Percentiles rank a stretch among this genome's conserved stretches.
These are phyloP conservation scores for Phytophthora podocarpi DNA, from an alignment of 352 stramenopile genomes.

Conservation along the genomic window DNA sequence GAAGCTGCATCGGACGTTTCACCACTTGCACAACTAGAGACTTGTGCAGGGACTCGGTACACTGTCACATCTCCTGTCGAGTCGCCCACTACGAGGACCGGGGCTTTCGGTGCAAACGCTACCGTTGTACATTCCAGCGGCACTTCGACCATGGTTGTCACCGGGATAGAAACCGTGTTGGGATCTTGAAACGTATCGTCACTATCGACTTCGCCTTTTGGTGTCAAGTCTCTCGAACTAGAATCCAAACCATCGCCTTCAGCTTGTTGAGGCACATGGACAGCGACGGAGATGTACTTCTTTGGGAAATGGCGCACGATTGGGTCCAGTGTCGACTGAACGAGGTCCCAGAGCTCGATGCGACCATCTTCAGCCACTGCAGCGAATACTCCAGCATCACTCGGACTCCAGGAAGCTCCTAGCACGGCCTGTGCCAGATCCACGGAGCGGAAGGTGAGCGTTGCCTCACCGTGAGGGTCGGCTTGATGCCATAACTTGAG, in stretches of 20 bases:
- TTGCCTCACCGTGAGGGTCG: slow-evolving; percentile 46
- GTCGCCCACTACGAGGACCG: slow-evolving; percentile 79
- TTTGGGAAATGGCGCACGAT: slow-evolving; percentile 80
- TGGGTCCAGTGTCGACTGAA: slow-evolving; percentile 82
- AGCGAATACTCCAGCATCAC: slow-evolving; percentile 83
- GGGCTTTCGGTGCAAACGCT: slow-evolving; percentile 69
- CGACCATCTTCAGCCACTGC: slow-evolving; percentile 89
- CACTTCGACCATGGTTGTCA: slow-evolving; percentile 40
- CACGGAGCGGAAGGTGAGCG: slow-evolving; percentile 75
- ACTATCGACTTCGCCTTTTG: slow-evolving; percentile 8
- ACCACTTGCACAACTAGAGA: slow-evolving; percentile 24
- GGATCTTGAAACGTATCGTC: slow-evolving; percentile 11
- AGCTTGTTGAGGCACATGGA: slow-evolving; percentile 1
- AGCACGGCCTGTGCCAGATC: slow-evolving; percentile 84
- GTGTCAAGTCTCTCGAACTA: slow-evolving; percentile 20
- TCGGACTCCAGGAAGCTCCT: slow-evolving; percentile 88
- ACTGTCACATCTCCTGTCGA: slow-evolving; percentile 77
- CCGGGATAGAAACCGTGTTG: slow-evolving; percentile 1
- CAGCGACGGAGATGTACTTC: slow-evolving; percentile 38
- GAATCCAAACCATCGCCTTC: slow-evolving; percentile 5
- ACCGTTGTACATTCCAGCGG: slow-evolving; percentile 72
- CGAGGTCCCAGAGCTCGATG: slow-evolving; percentile 93
- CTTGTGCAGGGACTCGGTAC: slow-evolving; percentile 60
- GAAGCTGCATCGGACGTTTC: slow-evolving; percentile 20
- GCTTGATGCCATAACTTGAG: slow-evolving; percentile 87